phyloP scores from a whole-genome alignment of 73 alveolate species.

The Paramecium bursaria region DNA sequence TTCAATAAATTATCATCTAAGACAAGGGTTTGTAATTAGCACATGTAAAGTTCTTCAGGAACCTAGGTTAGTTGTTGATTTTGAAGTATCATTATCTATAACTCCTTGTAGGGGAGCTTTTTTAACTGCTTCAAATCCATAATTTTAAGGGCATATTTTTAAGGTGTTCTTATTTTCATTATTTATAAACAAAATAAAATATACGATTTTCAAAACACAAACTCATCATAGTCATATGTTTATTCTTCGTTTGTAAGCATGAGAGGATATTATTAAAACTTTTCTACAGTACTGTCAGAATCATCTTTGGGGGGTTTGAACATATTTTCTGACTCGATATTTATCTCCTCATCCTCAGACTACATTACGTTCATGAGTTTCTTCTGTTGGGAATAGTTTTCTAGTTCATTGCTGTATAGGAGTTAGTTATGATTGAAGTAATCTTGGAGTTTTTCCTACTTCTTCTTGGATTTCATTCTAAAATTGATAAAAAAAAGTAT shows the following conservation, averaged over 20 bases:
- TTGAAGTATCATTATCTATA: not conserved
- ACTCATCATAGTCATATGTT: not conserved
- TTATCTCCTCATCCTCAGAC: not conserved
- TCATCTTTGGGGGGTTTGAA: not conserved
- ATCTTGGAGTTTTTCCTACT: not conserved
- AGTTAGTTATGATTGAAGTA: too few relatives aligned
- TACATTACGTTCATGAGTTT: not conserved
- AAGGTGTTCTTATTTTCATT: constrained; percentile 47
- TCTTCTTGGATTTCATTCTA: not conserved
- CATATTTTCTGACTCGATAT: not conserved
- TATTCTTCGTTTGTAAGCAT: not conserved
- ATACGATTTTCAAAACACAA: not conserved
- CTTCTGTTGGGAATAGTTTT: too few relatives aligned
- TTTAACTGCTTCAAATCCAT: not conserved
- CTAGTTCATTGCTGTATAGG: too few relatives aligned
- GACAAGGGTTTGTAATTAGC: constrained; percentile 2
- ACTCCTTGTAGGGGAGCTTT: not conserved
- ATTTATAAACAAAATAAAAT: not conserved
- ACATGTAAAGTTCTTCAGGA: not conserved
- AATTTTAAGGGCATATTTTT: constrained; percentile 31
- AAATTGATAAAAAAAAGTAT: too few relatives aligned
- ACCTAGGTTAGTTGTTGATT: not conserved
- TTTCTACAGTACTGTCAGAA: not conserved
- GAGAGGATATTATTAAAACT: not conserved
- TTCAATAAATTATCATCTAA: constrained; percentile 32